Conservation (phyloP, 1,284 basidiomycete species). For the Blastosporella zonata region DNA sequence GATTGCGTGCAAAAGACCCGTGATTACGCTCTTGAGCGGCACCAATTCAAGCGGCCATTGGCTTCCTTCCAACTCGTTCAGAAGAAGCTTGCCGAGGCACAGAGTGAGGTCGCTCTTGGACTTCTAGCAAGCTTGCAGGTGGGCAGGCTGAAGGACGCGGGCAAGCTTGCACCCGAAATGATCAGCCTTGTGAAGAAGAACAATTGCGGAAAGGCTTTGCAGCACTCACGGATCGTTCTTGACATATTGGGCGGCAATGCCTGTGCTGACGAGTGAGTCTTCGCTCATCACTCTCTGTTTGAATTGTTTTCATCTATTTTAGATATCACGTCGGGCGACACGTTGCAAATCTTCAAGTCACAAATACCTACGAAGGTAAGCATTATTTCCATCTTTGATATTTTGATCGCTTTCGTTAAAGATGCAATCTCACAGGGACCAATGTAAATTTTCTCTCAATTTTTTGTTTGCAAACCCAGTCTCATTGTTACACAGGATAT, state of each 20-base stretch:
- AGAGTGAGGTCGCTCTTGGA: conserved; percentile 83
- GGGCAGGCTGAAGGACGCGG: conserved; percentile 85
- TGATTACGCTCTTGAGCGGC: conserved; percentile 84
- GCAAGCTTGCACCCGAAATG: conserved; percentile 86
- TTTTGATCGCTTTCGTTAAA: conserved; percentile 8
- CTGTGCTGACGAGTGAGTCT: conserved; percentile 80
- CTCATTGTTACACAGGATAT: conserved; percentile 55
- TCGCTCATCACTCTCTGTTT: conserved; percentile 1
- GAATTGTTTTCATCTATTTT: conserved; percentile 2
- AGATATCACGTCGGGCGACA: conserved; percentile 89
- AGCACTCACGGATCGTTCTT: conserved; percentile 75
- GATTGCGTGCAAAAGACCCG: conserved; percentile 82
- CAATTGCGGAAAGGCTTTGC: conserved; percentile 90
- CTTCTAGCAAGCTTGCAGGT: conserved; percentile 81
- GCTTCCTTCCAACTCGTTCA: conserved; percentile 96
- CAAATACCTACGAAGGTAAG: conserved; percentile 90
- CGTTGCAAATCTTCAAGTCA: conserved; percentile 88
- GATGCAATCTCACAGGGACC: conserved; percentile 37
- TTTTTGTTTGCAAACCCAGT: conserved; percentile 1
- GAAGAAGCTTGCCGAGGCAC: conserved; percentile 94
- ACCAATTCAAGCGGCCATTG: conserved; percentile 87
- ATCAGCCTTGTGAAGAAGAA: conserved; percentile 94
- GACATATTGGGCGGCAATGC: conserved; percentile 93
- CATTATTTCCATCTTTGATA: conserved; percentile 17
- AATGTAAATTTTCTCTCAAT: conserved; percentile 37